Conservation (phyloP, 331 rosid species). For the Dryas integrifolia region DNA sequence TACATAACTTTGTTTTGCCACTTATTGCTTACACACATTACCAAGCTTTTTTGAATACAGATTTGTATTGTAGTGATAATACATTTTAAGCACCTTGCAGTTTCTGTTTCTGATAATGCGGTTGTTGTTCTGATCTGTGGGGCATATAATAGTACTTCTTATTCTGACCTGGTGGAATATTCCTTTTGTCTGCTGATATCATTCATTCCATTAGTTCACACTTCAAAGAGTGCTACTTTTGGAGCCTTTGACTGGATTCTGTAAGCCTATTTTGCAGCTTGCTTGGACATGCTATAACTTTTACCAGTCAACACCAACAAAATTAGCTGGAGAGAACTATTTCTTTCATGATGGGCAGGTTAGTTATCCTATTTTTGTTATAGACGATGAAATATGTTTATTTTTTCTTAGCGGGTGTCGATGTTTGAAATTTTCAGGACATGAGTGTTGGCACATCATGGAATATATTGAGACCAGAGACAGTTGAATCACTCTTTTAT, state of each 20-base stretch:
- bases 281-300: slow-evolving; percentile 99
- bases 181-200: background rate
- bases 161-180: slow-evolving; percentile 1
- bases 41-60: background rate
- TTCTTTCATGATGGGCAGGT: slow-evolving; percentile 81
- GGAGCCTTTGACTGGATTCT: slow-evolving; percentile 13
- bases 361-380: slow-evolving; percentile 28
- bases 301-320: slow-evolving; percentile 90
- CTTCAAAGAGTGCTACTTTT: background rate
- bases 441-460: slow-evolving; percentile 97
- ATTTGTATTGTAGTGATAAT: background rate
- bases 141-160: background rate
- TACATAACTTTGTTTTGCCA: too few species aligned
- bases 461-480: slow-evolving; percentile 98
- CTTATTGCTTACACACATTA: too few species aligned
- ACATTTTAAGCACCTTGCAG: background rate
- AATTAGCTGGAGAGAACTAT: slow-evolving; percentile 97
- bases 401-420: slow-evolving; percentile 11
- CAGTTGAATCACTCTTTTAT: slow-evolving; percentile 90
- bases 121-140: background rate
- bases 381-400: background rate
- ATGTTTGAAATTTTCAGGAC: slow-evolving; percentile 48
- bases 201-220: background rate
- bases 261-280: slow-evolving; percentile 54
- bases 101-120: background rate